Evolutionary conservation across 768 basidiomycete genomes (phyloP).

Genomic region (Heimioporus sp.): DNA sequence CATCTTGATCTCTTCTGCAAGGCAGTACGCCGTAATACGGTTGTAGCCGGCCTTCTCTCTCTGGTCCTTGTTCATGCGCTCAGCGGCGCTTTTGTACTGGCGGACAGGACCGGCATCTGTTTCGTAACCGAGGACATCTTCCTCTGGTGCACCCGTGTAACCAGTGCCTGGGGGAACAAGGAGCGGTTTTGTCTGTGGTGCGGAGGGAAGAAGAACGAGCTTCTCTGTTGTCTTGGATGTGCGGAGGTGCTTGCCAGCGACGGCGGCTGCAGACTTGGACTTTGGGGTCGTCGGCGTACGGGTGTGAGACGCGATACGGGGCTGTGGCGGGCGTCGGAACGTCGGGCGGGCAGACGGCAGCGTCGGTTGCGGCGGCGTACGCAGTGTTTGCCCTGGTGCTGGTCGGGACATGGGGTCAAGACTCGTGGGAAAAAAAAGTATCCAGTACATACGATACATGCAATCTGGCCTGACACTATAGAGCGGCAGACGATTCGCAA

Average conservation of each 20-base stretch:
- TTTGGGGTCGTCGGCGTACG: constrained; percentile 15
- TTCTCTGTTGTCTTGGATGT: constrained; percentile 91
- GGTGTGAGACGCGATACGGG: constrained; percentile 16
- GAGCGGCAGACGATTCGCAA: too few species aligned
- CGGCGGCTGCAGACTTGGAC: constrained; percentile 15
- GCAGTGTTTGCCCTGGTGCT: background rate
- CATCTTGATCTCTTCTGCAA: constrained; percentile 83
- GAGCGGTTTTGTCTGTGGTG: constrained; percentile 81
- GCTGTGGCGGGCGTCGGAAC: constrained; percentile 22
- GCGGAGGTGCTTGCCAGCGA: constrained; percentile 55
- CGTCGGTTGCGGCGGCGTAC: constrained; percentile 22
- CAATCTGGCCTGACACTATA: too few species aligned
- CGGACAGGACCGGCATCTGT: constrained; percentile 58
- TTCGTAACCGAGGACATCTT: constrained; percentile 58
- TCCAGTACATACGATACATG: too few species aligned
- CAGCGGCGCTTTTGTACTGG: constrained; percentile 82
- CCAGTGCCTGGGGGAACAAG: constrained; percentile 16
- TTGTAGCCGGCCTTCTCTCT: constrained; percentile 77
- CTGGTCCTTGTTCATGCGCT: constrained; percentile 87
- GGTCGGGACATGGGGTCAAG: constrained; percentile 9
- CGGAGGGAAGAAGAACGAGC: constrained; percentile 86
- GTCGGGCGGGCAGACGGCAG: constrained; percentile 20
- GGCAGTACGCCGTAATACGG: constrained; percentile 85
- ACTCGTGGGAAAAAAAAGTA: background rate
- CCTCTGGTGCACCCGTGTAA: constrained; percentile 33